Base-by-base conservation (phyloP, 768 basidiomycete genomes). In the Leccinellum luteum region DNA sequence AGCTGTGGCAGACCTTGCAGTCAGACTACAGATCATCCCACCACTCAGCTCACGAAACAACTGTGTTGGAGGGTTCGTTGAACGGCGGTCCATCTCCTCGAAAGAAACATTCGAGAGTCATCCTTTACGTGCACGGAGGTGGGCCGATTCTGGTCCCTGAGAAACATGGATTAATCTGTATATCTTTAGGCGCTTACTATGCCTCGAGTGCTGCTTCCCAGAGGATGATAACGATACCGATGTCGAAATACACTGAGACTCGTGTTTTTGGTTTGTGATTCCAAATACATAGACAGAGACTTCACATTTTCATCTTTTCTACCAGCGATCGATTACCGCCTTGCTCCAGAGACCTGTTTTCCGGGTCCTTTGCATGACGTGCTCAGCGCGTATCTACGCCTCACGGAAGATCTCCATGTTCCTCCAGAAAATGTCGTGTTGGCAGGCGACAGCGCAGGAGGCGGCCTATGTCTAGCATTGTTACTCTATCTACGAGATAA, bases 401-500 rank as follows among this genome's bases (percentile, higher is more conserved):
- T 99, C 21, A 80, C 87, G 1, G 87, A 93, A 55, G 94, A 97
- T 59, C 82, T 98, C 44, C 85, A 87, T 48, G 92, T 98, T 51
- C 92, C 94, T 4, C 83, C 96, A 0, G 89, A 92, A 73, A 97
- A 96, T 64, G 90, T 98, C 59, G 78, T 94, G 52, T 66, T 97
- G 52, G 85, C 85, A 23, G 96, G 96, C 8, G 96, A 99, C 68
- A 94, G 92, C 59, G 96, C 97, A 8, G 96, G 96, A 5, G 96
- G 95, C 27, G 94, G 91, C 0, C 75, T 99, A 5, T 79, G 85
- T 25, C 80, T 98, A 1, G 94, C 93, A 0, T 74, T 94, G 48
- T 74, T 96, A 54, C 87, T 98, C 85, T 99, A 99, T 70, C 82
- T 99, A 17, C 81, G 96, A n/a, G 96, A 99, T 68, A 89, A 95